Conservation (phyloP, 139 green algal species). For the Marvania coccoides region DNA sequence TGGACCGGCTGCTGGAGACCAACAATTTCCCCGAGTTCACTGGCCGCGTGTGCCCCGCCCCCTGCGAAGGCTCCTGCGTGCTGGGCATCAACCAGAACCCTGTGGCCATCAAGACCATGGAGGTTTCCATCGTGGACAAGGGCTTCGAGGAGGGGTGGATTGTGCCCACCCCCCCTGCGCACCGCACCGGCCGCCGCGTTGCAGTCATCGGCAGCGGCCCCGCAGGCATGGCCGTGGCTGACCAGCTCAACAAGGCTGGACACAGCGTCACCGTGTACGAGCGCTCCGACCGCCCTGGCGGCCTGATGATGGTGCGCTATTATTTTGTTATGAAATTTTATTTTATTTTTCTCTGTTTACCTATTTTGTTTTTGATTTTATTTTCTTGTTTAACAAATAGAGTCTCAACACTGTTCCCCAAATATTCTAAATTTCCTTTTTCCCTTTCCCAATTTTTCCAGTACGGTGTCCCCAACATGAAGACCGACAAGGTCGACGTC, state of each 20-base stretch:
- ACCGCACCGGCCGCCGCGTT: conserved; percentile 73
- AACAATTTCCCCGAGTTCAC: conserved; percentile 99
- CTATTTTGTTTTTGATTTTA: too few relatives aligned
- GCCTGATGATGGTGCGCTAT: conserved; percentile 99
- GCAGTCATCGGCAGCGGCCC: conserved; percentile 85
- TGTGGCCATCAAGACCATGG: conserved; percentile 95
- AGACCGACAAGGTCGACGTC: conserved; percentile 88
- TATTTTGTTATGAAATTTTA: too few relatives aligned
- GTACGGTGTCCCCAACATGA: conserved; percentile 96
- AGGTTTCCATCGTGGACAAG: conserved; percentile 40
- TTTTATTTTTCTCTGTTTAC: too few relatives aligned
- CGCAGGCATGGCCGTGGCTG: conserved; percentile 84
- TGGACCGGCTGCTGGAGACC: conserved; percentile 89
- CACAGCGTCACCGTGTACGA: conserved; percentile 90
- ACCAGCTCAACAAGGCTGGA: conserved; percentile 96
- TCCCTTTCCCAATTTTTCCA: too few relatives aligned
- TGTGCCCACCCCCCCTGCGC: conserved; percentile 65
- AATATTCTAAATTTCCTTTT: too few relatives aligned
- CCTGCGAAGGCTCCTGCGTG: conserved; percentile 91
- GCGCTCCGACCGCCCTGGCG: conserved; percentile 82
- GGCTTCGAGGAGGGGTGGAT: conserved; percentile 95
- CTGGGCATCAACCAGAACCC: conserved; percentile 96
- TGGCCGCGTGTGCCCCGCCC: conserved; percentile 84
- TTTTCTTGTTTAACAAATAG: too few relatives aligned
- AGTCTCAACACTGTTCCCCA: too few relatives aligned